Evolutionary conservation across 208 protist species (phyloP).

Genomic region (Crithidia sp.): DNA sequence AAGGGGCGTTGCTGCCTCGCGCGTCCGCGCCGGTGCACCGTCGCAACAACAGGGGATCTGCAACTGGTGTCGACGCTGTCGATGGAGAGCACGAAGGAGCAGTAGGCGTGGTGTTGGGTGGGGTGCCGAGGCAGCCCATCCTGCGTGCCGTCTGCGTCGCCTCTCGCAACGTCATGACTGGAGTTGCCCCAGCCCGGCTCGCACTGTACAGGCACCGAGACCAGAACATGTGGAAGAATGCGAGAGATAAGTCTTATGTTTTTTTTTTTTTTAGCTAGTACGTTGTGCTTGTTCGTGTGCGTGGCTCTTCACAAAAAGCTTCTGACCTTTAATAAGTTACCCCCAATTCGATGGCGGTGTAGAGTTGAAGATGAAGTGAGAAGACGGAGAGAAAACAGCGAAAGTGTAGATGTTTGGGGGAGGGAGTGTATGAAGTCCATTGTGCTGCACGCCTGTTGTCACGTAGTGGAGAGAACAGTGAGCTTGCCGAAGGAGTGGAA

Average conservation of each 20-base stretch:
- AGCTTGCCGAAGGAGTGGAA: too few relatives aligned
- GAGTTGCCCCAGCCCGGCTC: not conserved
- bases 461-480: too few relatives aligned
- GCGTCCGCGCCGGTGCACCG: conserved; percentile 11
- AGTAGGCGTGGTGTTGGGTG: not conserved
- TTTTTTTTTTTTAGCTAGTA: not conserved
- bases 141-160: conserved; percentile 8
- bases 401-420: too few relatives aligned
- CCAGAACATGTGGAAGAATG: not conserved
- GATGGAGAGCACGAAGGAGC: not conserved
- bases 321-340: too few relatives aligned
- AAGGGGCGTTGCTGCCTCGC: not conserved
- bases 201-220: not conserved
- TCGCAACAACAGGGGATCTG: not conserved
- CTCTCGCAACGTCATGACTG: conserved; percentile 8
- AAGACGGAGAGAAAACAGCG: too few relatives aligned
- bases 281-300: not conserved
- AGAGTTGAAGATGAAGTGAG: too few relatives aligned
- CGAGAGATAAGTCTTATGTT: not conserved
- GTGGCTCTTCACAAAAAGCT: too few relatives aligned
- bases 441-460: too few relatives aligned
- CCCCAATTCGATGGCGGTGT: too few relatives aligned
- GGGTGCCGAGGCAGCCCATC: conserved; percentile 5
- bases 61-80: not conserved
- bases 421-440: too few relatives aligned